phyloP scores from a whole-genome alignment of 202 grass and related monocot species.

The Digitaria exilis region DNA sequence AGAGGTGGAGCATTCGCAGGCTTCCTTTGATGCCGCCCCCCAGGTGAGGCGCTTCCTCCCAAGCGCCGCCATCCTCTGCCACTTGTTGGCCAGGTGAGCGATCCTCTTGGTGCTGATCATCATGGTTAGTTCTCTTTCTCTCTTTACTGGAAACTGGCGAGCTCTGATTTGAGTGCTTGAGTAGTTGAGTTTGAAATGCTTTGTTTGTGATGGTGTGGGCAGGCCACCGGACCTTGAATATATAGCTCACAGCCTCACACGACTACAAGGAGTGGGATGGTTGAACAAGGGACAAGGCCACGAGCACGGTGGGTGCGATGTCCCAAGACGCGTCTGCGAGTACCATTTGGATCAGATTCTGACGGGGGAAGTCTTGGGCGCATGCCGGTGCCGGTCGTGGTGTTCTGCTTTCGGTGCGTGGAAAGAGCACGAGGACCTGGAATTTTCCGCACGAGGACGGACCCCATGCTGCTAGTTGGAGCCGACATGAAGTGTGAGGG shows the following conservation, averaged over 20 bases:
- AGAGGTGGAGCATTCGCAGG: background rate
- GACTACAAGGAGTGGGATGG: background rate
- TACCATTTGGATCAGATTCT: too few species aligned
- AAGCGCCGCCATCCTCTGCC: conserved; percentile 46
- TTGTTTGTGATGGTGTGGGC: background rate
- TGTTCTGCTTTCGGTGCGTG: background rate
- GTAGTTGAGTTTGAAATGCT: background rate
- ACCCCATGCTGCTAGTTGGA: background rate
- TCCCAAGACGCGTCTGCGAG: background rate
- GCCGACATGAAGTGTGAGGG: background rate
- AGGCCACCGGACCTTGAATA: background rate
- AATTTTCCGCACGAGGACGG: too few species aligned
- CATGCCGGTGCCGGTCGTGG: background rate
- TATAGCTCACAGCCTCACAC: background rate
- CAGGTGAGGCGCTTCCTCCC: conserved; percentile 46
- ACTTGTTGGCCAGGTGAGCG: conserved; percentile 52
- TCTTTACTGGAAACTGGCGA: background rate
- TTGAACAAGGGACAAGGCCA: conserved; percentile 36
- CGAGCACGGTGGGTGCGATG: background rate
- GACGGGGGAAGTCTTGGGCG: too few species aligned
- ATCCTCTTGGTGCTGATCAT: conserved; percentile 48
- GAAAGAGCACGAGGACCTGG: background rate
- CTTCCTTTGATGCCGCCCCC: background rate
- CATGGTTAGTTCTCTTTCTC: conserved; percentile 35
- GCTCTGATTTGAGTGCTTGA: background rate